These are phyloP conservation scores for Pestalotiopsis sp. DNA, from an alignment of 2,329 filamentous ascomycete genomes.

Conservation along the genomic window DNA sequence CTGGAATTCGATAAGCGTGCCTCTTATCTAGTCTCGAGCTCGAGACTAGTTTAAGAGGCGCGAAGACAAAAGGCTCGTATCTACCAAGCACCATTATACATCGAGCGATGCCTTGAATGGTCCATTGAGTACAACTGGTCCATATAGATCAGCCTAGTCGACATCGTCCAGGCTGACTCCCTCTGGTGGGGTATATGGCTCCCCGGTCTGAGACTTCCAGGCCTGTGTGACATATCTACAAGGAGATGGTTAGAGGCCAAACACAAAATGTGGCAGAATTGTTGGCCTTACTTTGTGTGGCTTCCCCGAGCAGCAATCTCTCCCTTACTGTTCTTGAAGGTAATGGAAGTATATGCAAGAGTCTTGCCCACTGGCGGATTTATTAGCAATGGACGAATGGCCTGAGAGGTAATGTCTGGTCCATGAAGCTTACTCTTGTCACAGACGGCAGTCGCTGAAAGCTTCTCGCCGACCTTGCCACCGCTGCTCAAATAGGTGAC, in stretches of 20 bases:
- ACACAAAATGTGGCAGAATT: not conserved
- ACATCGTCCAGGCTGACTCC: slow-evolving; percentile 23
- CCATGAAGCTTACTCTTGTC: slow-evolving; percentile 56
- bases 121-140: not conserved
- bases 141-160: not conserved
- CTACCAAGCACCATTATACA: too few relatives aligned
- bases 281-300: slow-evolving; percentile 61
- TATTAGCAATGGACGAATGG: not conserved
- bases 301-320: slow-evolving; percentile 65
- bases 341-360: slow-evolving; percentile 62
- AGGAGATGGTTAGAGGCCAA: not conserved
- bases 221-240: slow-evolving; percentile 44
- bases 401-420: not conserved
- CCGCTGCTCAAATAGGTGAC: slow-evolving; percentile 67
- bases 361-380: slow-evolving; percentile 60
- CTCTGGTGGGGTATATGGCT: slow-evolving; percentile 25
- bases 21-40: too few relatives aligned
- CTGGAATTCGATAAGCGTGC: too few relatives aligned
- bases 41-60: too few relatives aligned
- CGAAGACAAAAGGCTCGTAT: too few relatives aligned
- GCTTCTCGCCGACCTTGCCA: slow-evolving; percentile 58
- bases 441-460: slow-evolving; percentile 60
- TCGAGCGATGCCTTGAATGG: too few relatives aligned
- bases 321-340: slow-evolving; percentile 61
- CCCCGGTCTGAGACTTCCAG: slow-evolving; percentile 28